Evolutionary conservation across 306 rosid species (phyloP).

Genomic region (Prunus mira): DNA sequence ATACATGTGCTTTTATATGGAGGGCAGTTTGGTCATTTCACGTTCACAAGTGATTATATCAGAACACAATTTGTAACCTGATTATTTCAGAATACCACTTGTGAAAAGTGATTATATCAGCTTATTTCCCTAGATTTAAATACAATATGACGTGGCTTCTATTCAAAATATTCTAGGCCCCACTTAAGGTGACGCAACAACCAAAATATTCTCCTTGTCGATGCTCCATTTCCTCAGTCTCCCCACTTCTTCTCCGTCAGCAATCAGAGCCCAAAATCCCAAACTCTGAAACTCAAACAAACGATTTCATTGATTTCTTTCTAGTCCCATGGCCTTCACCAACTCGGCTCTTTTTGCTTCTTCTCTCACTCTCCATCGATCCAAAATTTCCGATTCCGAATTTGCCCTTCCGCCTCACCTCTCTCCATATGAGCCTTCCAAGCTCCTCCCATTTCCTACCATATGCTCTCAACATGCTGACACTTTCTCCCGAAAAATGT

Average conservation of each 20-base stretch:
- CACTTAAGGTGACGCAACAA: background rate
- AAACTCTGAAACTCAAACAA: background rate
- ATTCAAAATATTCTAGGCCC: no score
- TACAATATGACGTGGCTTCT: background rate
- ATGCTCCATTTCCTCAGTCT: background rate
- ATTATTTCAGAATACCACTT: no score
- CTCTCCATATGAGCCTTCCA: slow-evolving; percentile 23
- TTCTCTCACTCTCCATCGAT: slow-evolving; percentile 27
- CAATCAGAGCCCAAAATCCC: background rate
- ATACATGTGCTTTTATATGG: no score
- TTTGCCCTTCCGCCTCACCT: slow-evolving; percentile 20
- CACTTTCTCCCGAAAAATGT: slow-evolving; percentile 31
- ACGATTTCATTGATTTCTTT: background rate
- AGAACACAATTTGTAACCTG: no score
- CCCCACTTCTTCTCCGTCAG: background rate
- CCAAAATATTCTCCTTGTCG: background rate
- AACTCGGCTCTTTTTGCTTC: slow-evolving; percentile 49
- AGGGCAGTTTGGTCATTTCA: no score
- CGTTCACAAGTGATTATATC: no score
- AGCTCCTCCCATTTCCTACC: slow-evolving; percentile 2
- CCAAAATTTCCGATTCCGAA: slow-evolving; percentile 34
- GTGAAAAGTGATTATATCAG: no score
- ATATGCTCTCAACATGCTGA: slow-evolving; percentile 11
- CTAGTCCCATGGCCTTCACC: slow-evolving; percentile 50
- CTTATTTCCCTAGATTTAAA: no score